A percentile compares a stretch with the other conserved stretches of the same genome.
phyloP scores from a whole-genome alignment of 164 flowering plant species.

The Euptelea pleiosperma region DNA sequence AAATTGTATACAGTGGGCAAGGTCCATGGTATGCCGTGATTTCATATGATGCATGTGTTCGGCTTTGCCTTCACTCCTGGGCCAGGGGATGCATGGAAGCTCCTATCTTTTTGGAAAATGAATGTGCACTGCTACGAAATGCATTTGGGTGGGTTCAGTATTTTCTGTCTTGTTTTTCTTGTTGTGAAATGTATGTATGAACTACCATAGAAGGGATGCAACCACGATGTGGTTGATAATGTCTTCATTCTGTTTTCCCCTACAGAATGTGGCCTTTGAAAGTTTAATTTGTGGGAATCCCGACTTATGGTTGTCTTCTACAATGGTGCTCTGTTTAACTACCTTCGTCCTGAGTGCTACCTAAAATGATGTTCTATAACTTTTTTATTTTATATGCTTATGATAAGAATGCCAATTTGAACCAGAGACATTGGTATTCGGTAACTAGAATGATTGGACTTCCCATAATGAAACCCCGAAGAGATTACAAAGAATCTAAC shows the following conservation, averaged over 20 bases:
- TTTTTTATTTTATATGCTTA: no score
- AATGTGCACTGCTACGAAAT: constrained; percentile 67
- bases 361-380: no score
- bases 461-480: no score
- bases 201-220: constrained; percentile 6
- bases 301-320: not conserved
- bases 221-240: no score
- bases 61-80: constrained; percentile 95
- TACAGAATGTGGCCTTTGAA: not conserved
- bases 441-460: no score
- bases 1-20: constrained; percentile 48
- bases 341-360: no score
- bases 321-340: no score
- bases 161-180: constrained; percentile 1
- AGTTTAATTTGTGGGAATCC: not conserved
- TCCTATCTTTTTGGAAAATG: constrained; percentile 83
- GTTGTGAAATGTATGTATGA: not conserved
- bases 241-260: no score
- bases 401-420: no score
- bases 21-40: constrained; percentile 90
- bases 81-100: constrained; percentile 84
- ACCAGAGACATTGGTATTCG: no score
- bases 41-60: constrained; percentile 94
- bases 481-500: no score
- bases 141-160: constrained; percentile 66